Evolutionary conservation across 2,329 filamentous ascomycete genomes (phyloP).

Genomic region (Endoconidiophora laricicola): DNA sequence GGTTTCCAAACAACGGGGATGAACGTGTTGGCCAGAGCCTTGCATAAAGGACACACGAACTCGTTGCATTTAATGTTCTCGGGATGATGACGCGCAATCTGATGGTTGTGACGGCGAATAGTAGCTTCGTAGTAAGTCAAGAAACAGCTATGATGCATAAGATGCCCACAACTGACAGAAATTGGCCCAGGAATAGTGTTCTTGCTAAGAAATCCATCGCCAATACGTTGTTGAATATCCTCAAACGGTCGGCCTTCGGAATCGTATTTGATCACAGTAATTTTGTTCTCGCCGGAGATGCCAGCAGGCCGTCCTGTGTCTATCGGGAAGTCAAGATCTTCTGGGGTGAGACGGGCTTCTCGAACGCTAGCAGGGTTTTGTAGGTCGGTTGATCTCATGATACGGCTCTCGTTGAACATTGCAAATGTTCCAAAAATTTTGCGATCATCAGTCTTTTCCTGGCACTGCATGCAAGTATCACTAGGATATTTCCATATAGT

Average conservation of each 20-base stretch:
- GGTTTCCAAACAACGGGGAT: constrained; percentile 91
- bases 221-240: constrained; percentile 64
- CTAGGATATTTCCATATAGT: constrained; percentile 73
- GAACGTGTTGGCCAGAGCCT: constrained; percentile 89
- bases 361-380: constrained; percentile 68
- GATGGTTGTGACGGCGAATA: constrained; percentile 66
- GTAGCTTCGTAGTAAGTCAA: constrained; percentile 80
- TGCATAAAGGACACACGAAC: constrained; percentile 92
- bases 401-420: constrained; percentile 68
- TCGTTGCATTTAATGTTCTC: constrained; percentile 66
- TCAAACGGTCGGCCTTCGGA: constrained; percentile 53
- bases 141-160: constrained; percentile 97
- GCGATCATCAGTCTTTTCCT: constrained; percentile 85
- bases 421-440: constrained; percentile 87
- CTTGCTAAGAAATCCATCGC: constrained; percentile 68
- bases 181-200: constrained; percentile 58
- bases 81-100: constrained; percentile 88
- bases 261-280: constrained; percentile 59
- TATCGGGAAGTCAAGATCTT: constrained; percentile 69
- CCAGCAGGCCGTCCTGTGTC: constrained; percentile 78
- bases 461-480: constrained; percentile 88
- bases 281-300: constrained; percentile 72
- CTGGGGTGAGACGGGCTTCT: constrained; percentile 64
- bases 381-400: constrained; percentile 74
- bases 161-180: constrained; percentile 83